Percentiles rank a stretch among this genome's conserved stretches.
phyloP scores from a whole-genome alignment of 306 rosid species.

The Rosa rugosa region DNA sequence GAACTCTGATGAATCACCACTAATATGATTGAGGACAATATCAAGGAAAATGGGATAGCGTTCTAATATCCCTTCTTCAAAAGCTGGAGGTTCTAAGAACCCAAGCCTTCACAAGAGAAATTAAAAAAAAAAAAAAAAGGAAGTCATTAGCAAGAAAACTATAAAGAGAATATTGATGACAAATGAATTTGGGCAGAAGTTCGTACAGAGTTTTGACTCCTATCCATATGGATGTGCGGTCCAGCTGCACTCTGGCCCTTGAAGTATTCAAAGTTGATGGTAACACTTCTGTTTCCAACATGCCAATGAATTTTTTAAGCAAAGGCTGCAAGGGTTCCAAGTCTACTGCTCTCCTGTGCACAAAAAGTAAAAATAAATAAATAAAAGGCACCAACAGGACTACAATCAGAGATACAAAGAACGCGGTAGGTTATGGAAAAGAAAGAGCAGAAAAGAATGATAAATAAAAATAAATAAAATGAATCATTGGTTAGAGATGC shows the following conservation, averaged over 20 bases:
- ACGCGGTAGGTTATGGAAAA: not conserved
- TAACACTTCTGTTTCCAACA: constrained; percentile 67
- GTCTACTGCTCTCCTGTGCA: constrained; percentile 67
- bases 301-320: constrained; percentile 46
- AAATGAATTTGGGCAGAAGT: constrained; percentile 32
- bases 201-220: constrained; percentile 91
- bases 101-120: constrained; percentile 66
- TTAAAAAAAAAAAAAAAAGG: constrained; percentile 15
- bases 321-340: constrained; percentile 94
- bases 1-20: constrained; percentile 82
- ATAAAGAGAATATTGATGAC: not conserved
- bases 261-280: constrained; percentile 53
- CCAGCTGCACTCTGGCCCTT: constrained; percentile 65
- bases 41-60: constrained; percentile 89
- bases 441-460: not conserved
- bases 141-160: constrained; percentile 27
- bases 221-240: constrained; percentile 80
- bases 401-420: not conserved
- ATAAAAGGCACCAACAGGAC: not conserved
- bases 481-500: not conserved
- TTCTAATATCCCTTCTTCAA: constrained; percentile 98
- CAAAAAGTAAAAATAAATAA: constrained; percentile 10
- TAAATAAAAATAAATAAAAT: not conserved
- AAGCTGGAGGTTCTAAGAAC: constrained; percentile 88
- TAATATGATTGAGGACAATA: constrained; percentile 85